These are phyloP conservation scores for Ilex aquifolium DNA, from an alignment of 257 asterid genomes.

Conservation along the genomic window DNA sequence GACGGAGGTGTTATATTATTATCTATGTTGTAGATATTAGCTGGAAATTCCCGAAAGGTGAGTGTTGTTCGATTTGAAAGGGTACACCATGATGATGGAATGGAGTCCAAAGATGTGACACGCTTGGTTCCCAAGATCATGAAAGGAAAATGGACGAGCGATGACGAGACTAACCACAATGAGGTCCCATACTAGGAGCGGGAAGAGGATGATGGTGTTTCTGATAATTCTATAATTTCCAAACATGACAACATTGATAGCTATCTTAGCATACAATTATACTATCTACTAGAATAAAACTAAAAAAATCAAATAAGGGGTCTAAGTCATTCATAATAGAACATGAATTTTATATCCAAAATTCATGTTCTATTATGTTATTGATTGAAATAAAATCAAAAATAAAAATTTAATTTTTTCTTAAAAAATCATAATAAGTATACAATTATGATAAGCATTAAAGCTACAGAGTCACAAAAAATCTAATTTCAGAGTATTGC, in stretches of 20 bases:
- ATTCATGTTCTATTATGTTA: no score
- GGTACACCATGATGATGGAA: constrained; percentile 36
- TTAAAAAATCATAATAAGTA: no score
- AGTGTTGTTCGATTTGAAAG: constrained; percentile 89
- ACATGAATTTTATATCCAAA: no score
- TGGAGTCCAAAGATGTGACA: constrained; percentile 39
- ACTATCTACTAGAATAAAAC: constrained; percentile 10
- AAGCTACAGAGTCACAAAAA: no score
- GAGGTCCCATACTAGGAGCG: constrained; percentile 32
- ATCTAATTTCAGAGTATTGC: no score
- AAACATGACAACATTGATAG: constrained; percentile 52
- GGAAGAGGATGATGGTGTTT: not conserved
- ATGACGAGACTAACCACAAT: constrained; percentile 24
- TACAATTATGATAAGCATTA: no score
- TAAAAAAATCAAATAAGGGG: no score
- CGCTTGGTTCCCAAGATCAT: constrained; percentile 58
- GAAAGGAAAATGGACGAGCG: constrained; percentile 61
- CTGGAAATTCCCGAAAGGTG: constrained; percentile 94
- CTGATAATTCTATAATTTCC: constrained; percentile 40
- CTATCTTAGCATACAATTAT: constrained; percentile 24
- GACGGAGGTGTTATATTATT: constrained; percentile 1
- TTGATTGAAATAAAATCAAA: no score
- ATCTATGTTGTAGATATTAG: constrained; percentile 63
- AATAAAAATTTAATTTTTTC: no score
- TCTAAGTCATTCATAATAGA: no score